A percentile compares a stretch with the other conserved stretches of the same genome.
Evolutionary conservation across 495 filamentous ascomycete genomes (phyloP).

Genomic region (Cladorrhinum samala): DNA sequence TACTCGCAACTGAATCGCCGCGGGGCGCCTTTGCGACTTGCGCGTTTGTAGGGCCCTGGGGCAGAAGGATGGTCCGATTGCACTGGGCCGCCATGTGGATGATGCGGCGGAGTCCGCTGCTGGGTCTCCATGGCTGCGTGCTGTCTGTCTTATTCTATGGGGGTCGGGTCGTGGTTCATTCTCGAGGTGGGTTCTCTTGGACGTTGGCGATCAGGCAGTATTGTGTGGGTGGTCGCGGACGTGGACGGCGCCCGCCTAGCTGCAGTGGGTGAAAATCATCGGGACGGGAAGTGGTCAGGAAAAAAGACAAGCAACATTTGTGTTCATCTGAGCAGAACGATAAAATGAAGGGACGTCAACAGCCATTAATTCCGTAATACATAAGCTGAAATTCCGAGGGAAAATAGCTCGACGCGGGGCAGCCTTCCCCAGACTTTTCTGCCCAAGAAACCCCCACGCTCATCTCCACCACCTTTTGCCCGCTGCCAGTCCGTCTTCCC

Average conservation of each 20-base stretch:
- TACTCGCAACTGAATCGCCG: conserved; percentile 70
- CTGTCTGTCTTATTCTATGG: not conserved
- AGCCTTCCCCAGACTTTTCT: not conserved
- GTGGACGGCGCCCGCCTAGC: not conserved
- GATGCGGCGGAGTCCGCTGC: not conserved
- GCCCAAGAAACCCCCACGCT: conserved; percentile 15
- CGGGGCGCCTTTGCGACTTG: conserved; percentile 44
- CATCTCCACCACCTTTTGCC: conserved; percentile 18
- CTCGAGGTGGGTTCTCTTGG: not conserved
- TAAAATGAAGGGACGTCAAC: not conserved
- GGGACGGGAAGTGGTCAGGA: not conserved
- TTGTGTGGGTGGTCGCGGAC: not conserved
- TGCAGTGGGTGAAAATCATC: not conserved
- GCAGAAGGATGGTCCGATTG: conserved; percentile 1
- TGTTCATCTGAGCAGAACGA: too few relatives aligned
- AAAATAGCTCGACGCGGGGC: conserved; percentile 13
- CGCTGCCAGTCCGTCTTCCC: not conserved
- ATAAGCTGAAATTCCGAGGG: conserved; percentile 3
- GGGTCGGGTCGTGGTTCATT: conserved; percentile 3
- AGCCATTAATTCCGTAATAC: conserved; percentile 10
- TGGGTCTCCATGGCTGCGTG: conserved; percentile 12
- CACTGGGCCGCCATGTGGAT: too few relatives aligned
- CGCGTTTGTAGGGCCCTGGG: conserved; percentile 37
- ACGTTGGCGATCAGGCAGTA: not conserved
- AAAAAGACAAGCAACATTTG: not conserved